Percentiles rank a stretch among this genome's conserved stretches.
Evolutionary conservation across 2,329 filamentous ascomycete genomes (phyloP).

Genomic region (Botryotinia globosa): DNA sequence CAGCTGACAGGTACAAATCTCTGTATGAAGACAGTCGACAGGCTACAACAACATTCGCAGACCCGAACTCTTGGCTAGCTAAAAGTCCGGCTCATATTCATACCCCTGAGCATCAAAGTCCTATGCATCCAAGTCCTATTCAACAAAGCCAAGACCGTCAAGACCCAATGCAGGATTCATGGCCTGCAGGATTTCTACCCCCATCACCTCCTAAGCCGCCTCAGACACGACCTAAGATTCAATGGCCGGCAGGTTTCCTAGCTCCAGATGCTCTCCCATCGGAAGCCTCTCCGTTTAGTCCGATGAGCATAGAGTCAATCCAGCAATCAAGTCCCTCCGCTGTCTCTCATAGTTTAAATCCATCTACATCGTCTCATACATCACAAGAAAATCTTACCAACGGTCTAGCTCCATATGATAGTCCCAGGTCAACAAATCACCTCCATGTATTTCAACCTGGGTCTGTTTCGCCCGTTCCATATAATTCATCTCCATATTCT

Average conservation of each 20-base stretch:
- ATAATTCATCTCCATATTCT: neutral
- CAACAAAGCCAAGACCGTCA: neutral
- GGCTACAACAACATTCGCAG: neutral
- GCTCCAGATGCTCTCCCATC: neutral
- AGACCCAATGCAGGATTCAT: neutral
- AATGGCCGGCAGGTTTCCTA: conserved; percentile 11
- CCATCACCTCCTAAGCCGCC: neutral
- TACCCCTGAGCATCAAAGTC: neutral
- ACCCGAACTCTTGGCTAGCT: neutral
- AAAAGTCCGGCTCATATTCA: neutral
- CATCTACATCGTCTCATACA: neutral
- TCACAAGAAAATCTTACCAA: neutral
- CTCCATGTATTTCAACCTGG: neutral
- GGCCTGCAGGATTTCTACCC: conserved; percentile 15
- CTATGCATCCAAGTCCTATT: neutral
- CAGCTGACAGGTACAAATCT: neutral
- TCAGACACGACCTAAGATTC: neutral
- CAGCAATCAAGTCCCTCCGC: neutral
- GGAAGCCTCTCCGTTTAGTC: neutral
- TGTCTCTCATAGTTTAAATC: neutral
- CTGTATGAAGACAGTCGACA: neutral
- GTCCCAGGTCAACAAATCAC: neutral
- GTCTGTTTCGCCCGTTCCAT: neutral
- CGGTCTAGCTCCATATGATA: neutral
- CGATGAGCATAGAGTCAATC: neutral